Base-by-base conservation (phyloP, 2,329 filamentous ascomycete species). In the Berkeleyomyces basicola region DNA sequence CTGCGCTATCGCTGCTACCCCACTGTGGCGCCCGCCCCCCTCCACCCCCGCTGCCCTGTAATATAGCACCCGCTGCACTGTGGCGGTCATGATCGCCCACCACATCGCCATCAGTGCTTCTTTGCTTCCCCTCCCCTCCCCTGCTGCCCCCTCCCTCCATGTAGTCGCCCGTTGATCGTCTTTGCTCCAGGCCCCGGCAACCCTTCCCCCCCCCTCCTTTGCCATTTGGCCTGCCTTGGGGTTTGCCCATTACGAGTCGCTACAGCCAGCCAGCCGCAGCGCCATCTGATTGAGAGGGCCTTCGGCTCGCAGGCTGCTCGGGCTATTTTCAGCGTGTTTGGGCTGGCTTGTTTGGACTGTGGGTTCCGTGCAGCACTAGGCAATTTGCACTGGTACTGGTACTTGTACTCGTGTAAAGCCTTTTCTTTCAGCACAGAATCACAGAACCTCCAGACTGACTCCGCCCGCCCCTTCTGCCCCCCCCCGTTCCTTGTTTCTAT, bases 331-430 rank as follows among this genome's bases (percentile, higher is more conserved):
- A 53, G 49, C 42, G 10, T 14, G 42, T 43, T 14, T 43, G 6
- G 42, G 3, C 42, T 43, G 42, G 43, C 59, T 58, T 62, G 49
- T 46, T 62, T 62, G 57, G 49, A 23, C 23, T 53, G 33, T 53
- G 49, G 49, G 49, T 11, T 53, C 49, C 49, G 49, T 53, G 49
- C 49, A 53, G 36, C 49, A 53, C 49, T 10, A 53, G 23, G 23
- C 23, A 23, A 23, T 23, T 23, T 23, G 23, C 2, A 23, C 23
- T 23, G 23, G 23, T 2, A 23, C 23, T 23, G 23, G 23, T 23
- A 23, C 23, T 23, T 23, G 23, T 23, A 23, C 23, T 23, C 23
- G 23, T 23, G 23, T 1, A 23, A 23, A 23, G 23, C 23, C 23
- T 23, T 23, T 23, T 23, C 23, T 23, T 23, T 23, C 23, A 23